phyloP scores from a whole-genome alignment of 179 eudicot genomes.

The Spinacia oleracea region DNA sequence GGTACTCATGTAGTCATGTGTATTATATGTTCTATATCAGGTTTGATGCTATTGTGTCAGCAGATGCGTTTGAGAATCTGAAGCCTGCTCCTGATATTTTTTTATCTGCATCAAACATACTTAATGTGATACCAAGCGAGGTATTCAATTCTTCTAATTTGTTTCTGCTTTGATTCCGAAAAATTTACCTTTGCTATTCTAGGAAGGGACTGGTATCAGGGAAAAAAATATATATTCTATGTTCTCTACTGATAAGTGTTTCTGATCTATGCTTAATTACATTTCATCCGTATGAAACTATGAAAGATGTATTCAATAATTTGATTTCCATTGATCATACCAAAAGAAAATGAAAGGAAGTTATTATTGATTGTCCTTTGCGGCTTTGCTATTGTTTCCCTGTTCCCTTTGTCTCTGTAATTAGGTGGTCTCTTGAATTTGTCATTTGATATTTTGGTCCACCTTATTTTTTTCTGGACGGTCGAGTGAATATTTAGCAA shows the following conservation, averaged over 20 bases:
- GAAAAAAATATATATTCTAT: no score
- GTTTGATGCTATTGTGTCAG: slow-evolving; percentile 98
- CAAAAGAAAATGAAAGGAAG: neutral
- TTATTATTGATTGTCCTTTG: neutral
- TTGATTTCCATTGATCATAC: neutral
- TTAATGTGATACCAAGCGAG: slow-evolving; percentile 77
- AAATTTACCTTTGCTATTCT: neutral
- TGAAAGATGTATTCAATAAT: no score
- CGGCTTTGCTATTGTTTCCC: neutral
- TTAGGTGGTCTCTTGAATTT: slow-evolving; percentile 2
- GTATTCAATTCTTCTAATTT: slow-evolving; percentile 33
- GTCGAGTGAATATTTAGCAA: neutral
- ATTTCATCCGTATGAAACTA: neutral
- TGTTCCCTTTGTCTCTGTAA: neutral
- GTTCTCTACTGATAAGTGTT: neutral
- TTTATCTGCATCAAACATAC: slow-evolving; percentile 78
- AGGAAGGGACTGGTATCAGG: neutral
- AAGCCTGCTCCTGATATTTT: slow-evolving; percentile 99
- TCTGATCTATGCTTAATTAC: neutral
- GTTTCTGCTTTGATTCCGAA: neutral
- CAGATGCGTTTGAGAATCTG: slow-evolving; percentile 93
- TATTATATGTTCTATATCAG: slow-evolving; percentile 38
- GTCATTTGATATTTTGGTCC: neutral
- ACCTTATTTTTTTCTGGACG: neutral
- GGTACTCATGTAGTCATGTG: slow-evolving; percentile 22